phyloP scores from a whole-genome alignment of 768 basidiomycete genomes.

The Gloeophyllum trabeum region DNA sequence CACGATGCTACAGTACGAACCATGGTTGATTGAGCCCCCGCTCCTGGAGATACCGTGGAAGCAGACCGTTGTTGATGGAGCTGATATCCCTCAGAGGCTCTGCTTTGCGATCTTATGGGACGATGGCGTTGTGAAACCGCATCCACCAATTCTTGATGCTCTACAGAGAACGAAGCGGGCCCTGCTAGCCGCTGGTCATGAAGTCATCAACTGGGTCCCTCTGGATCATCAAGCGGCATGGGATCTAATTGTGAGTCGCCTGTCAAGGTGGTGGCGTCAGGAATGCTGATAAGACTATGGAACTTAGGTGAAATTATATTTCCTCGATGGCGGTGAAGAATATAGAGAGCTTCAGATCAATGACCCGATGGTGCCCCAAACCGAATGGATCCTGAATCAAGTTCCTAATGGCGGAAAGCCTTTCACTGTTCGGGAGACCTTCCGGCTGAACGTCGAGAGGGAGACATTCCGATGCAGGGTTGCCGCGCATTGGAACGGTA shows the following conservation, averaged over 20 bases:
- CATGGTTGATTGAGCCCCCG: slow-evolving; percentile 35
- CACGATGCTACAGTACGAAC: slow-evolving; percentile 32
- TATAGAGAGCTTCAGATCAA: slow-evolving; percentile 25
- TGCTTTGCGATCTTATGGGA: slow-evolving; percentile 37
- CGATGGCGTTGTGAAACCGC: slow-evolving; percentile 37
- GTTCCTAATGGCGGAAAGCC: slow-evolving; percentile 23
- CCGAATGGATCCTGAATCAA: slow-evolving; percentile 30
- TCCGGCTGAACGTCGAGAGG: slow-evolving; percentile 31
- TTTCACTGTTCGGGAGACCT: slow-evolving; percentile 29
- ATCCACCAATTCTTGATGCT: slow-evolving; percentile 33
- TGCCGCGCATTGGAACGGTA: slow-evolving; percentile 34
- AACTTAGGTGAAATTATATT: slow-evolving; percentile 30
- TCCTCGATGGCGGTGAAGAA: slow-evolving; percentile 36
- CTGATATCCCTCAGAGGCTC: slow-evolving; percentile 27
- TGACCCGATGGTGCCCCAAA: slow-evolving; percentile 29
- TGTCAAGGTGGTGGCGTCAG: slow-evolving; percentile 3
- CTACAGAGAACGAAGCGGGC: slow-evolving; percentile 26
- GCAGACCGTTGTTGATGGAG: slow-evolving; percentile 24
- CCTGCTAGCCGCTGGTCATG: slow-evolving; percentile 33
- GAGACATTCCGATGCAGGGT: slow-evolving; percentile 28
- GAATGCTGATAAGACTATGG: slow-evolving; percentile 9
- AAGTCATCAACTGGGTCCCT: slow-evolving; percentile 39
- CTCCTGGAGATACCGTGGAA: slow-evolving; percentile 40
- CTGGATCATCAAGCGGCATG: slow-evolving; percentile 30
- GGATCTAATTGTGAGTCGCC: slow-evolving; percentile 31